A percentile compares a stretch with the other conserved stretches of the same genome.
Conservation (phyloP, 768 basidiomycete genomes). For the Tulasnella sp. region DNA sequence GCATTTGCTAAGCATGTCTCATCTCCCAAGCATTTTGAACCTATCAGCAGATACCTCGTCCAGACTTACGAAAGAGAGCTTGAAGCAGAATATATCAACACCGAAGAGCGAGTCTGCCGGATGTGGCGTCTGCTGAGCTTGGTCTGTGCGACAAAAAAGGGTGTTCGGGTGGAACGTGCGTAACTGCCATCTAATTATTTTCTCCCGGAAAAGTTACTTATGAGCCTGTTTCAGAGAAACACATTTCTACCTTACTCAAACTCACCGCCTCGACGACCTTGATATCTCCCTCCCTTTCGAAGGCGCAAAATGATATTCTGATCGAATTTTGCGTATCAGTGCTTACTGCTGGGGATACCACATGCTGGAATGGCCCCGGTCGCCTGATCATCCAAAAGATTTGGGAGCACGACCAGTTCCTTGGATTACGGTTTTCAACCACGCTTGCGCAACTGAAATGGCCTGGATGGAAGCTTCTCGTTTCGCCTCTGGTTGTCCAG, state of each 20-base stretch:
- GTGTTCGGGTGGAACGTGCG: conserved; percentile 53
- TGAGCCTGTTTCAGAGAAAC: conserved; percentile 25
- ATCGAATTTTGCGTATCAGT: conserved; percentile 20
- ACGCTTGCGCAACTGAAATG: conserved; percentile 52
- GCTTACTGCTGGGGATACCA: conserved; percentile 34
- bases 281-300: neutral
- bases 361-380: conserved; percentile 37
- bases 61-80: conserved; percentile 16
- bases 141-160: conserved; percentile 52
- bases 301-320: neutral
- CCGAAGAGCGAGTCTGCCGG: neutral
- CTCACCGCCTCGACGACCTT: conserved; percentile 22
- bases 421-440: conserved; percentile 46
- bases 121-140: conserved; percentile 41
- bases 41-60: conserved; percentile 43
- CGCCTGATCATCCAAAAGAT: conserved; percentile 43
- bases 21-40: conserved; percentile 47
- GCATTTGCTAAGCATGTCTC: conserved; percentile 77
- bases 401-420: conserved; percentile 30
- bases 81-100: neutral
- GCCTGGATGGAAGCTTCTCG: conserved; percentile 67
- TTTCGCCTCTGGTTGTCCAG: conserved; percentile 41
- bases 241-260: conserved; percentile 22
- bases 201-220: neutral
- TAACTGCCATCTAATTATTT: conserved; percentile 8